phyloP scores from a whole-genome alignment of 352 stramenopile species.

The Phytophthora meadii region DNA sequence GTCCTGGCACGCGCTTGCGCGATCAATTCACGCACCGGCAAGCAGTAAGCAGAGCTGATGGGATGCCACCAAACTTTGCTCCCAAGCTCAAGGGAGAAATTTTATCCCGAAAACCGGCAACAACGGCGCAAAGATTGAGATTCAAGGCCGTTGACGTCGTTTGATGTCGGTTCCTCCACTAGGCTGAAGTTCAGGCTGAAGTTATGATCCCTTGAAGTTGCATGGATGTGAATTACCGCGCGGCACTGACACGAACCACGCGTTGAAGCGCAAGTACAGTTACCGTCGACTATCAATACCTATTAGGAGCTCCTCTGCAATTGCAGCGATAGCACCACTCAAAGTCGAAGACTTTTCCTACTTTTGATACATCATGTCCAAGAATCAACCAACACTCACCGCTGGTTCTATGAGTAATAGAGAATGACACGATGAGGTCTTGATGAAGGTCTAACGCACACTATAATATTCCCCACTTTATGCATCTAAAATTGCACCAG shows the following conservation, averaged over 20 bases:
- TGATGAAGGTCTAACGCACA: slow-evolving; percentile 15
- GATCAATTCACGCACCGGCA: slow-evolving; percentile 2
- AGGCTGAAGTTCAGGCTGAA: slow-evolving; percentile 9
- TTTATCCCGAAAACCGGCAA: not conserved
- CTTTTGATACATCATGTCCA: not conserved
- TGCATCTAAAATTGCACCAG: slow-evolving; percentile 30
- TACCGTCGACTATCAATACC: not conserved
- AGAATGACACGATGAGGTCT: no score
- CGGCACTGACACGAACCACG: slow-evolving; percentile 7
- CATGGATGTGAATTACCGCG: slow-evolving; percentile 1
- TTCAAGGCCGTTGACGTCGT: not conserved
- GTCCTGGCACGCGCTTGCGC: slow-evolving; percentile 7
- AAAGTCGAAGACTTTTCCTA: slow-evolving; percentile 1
- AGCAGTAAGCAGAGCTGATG: slow-evolving; percentile 16
- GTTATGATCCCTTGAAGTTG: slow-evolving; percentile 2
- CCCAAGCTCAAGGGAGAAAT: not conserved
- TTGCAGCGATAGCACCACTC: not conserved
- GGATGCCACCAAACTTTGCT: slow-evolving; percentile 4
- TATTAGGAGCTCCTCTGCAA: not conserved
- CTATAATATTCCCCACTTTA: slow-evolving; percentile 25
- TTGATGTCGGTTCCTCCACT: slow-evolving; percentile 10
- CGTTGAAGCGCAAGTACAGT: not conserved
- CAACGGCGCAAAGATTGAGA: not conserved
- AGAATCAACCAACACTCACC: not conserved
- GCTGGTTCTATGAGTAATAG: no score